Percentiles rank a stretch among this genome's conserved stretches.
Conservation (phyloP, 768 basidiomycete genomes). For the Clathrus columnatus region DNA sequence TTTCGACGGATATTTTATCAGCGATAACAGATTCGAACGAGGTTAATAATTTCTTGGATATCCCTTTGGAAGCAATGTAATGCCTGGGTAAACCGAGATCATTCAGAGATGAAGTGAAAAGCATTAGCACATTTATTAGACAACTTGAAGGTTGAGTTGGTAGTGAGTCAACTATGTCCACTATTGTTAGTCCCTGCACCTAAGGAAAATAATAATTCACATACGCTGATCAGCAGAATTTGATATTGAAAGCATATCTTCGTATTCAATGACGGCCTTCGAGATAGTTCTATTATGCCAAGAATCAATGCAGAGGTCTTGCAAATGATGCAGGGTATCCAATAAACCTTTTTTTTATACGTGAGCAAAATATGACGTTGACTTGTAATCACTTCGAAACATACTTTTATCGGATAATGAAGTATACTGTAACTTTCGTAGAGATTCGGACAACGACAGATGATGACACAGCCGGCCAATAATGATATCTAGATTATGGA, state of each 20-base stretch:
- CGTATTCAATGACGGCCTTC: slow-evolving; percentile 10
- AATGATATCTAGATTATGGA: slow-evolving; percentile 31
- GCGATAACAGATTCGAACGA: slow-evolving; percentile 34
- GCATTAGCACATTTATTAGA: slow-evolving; percentile 46
- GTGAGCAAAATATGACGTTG: slow-evolving; percentile 5
- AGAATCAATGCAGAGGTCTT: slow-evolving; percentile 37
- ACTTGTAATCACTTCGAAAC: slow-evolving; percentile 10
- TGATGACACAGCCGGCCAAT: slow-evolving; percentile 43
- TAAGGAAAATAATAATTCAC: background rate
- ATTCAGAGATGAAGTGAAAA: slow-evolving; percentile 45
- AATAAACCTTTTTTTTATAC: slow-evolving; percentile 39
- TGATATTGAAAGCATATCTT: background rate
- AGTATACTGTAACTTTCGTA: slow-evolving; percentile 17
- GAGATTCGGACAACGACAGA: slow-evolving; percentile 34
- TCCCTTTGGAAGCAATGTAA: slow-evolving; percentile 14
- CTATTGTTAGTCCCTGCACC: background rate
- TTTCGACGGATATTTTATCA: slow-evolving; percentile 25
- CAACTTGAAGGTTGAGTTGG: slow-evolving; percentile 41
- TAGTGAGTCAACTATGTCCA: slow-evolving; percentile 7
- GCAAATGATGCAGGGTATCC: slow-evolving; percentile 30
- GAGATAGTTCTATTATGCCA: slow-evolving; percentile 44
- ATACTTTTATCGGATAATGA: slow-evolving; percentile 28
- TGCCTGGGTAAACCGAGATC: slow-evolving; percentile 40
- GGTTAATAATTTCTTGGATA: slow-evolving; percentile 28
- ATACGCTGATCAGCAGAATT: background rate